phyloP scores from a whole-genome alignment of 2,329 filamentous ascomycete genomes.

The Diatrype stigma region DNA sequence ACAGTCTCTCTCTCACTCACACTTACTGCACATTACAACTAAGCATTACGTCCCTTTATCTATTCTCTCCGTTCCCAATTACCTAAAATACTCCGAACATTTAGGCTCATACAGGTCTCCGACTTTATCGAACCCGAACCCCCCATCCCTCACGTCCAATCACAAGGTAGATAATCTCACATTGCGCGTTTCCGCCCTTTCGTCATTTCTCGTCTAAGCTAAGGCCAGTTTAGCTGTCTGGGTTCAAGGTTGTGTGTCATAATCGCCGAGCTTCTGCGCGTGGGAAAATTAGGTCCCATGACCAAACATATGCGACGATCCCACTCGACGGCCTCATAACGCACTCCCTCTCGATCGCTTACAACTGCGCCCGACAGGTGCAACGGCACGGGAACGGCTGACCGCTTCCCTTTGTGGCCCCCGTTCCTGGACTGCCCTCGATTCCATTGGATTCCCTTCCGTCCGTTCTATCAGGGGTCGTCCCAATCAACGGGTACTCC shows the following conservation, averaged over 20 bases:
- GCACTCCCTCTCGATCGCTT: background rate
- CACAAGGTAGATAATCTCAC: background rate
- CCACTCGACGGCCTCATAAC: background rate
- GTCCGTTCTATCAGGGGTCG: background rate
- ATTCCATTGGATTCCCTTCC: background rate
- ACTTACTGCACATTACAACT: too few species aligned
- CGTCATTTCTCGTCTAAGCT: background rate
- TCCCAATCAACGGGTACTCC: constrained; percentile 1
- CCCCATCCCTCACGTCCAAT: background rate
- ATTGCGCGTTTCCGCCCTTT: background rate
- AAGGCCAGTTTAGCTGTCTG: background rate
- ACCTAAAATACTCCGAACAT: too few species aligned
- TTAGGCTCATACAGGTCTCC: too few species aligned
- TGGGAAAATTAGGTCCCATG: background rate
- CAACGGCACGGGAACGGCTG: background rate
- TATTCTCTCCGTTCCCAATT: constrained; percentile 1
- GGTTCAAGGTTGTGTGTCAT: background rate
- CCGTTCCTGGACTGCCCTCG: background rate
- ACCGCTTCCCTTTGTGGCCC: background rate
- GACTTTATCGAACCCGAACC: background rate
- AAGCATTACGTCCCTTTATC: too few species aligned
- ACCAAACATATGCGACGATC: background rate
- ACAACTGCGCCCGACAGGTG: background rate
- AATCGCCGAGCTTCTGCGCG: background rate
- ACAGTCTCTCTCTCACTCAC: too few species aligned